Evolutionary conservation across 2,329 filamentous ascomycete species (phyloP).

Genomic region (Davidsoniella australis): DNA sequence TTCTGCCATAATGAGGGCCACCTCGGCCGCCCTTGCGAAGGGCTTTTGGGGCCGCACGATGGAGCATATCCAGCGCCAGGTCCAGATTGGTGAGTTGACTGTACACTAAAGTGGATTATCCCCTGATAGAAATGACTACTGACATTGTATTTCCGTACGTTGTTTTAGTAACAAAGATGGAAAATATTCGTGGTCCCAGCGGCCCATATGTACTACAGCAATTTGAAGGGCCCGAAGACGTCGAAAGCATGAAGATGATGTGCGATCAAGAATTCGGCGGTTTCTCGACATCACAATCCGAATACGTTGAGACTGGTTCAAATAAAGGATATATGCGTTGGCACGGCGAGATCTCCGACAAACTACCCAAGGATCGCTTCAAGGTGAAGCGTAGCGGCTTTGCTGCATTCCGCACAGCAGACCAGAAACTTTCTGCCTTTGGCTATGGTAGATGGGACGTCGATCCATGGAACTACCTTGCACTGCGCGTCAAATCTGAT

Average conservation of each 20-base stretch:
- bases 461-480: constrained; percentile 75
- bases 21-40: constrained; percentile 25
- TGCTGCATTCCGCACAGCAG: constrained; percentile 74
- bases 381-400: constrained; percentile 67
- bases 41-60: constrained; percentile 41
- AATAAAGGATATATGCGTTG: constrained; percentile 49
- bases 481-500: constrained; percentile 76
- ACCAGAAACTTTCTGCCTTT: constrained; percentile 64
- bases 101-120: neutral
- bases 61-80: constrained; percentile 41
- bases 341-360: constrained; percentile 73
- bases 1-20: constrained; percentile 16
- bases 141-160: neutral
- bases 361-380: constrained; percentile 59
- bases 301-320: constrained; percentile 30
- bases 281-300: constrained; percentile 57
- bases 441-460: constrained; percentile 77
- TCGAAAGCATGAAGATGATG: constrained; percentile 55
- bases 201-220: constrained; percentile 47
- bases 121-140: neutral
- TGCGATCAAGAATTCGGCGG: constrained; percentile 77
- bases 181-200: constrained; percentile 48
- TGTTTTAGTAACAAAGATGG: constrained; percentile 46
- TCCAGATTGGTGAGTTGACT: constrained; percentile 31
- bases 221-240: constrained; percentile 36